Evolutionary conservation across 2,329 filamentous ascomycete species (phyloP).

Genomic region (Penicillium sp.): DNA sequence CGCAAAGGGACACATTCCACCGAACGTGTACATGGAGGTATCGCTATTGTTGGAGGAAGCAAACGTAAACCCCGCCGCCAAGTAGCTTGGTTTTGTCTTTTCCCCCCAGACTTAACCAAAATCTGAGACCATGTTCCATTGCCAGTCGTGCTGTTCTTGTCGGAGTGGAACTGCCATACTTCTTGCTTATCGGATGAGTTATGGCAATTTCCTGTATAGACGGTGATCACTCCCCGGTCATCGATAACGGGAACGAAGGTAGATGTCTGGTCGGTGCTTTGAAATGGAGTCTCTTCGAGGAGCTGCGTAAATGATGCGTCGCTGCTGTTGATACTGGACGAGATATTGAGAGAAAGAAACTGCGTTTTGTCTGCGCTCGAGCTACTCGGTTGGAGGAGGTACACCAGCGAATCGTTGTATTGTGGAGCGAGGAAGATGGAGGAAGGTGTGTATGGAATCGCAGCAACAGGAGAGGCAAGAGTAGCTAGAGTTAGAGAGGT

Average conservation of each 20-base stretch:
- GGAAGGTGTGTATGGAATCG: slow-evolving; percentile 75
- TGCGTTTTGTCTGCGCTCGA: slow-evolving; percentile 48
- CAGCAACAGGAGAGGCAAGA: slow-evolving; percentile 29
- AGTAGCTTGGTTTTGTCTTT: slow-evolving; percentile 53
- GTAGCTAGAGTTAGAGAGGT: slow-evolving; percentile 22
- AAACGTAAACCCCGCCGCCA: slow-evolving; percentile 65
- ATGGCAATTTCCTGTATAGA: slow-evolving; percentile 73
- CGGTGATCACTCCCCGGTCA: slow-evolving; percentile 66
- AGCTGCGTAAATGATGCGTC: slow-evolving; percentile 36
- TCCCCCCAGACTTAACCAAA: slow-evolving; percentile 33
- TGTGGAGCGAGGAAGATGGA: slow-evolving; percentile 61
- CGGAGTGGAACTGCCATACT: slow-evolving; percentile 67
- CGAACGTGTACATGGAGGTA: slow-evolving; percentile 66
- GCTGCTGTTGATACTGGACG: slow-evolving; percentile 54
- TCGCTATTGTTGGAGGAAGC: slow-evolving; percentile 57
- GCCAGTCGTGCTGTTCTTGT: slow-evolving; percentile 41
- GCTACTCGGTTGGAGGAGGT: slow-evolving; percentile 65
- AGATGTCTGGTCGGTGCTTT: slow-evolving; percentile 49
- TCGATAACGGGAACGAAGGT: slow-evolving; percentile 71
- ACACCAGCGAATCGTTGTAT: slow-evolving; percentile 58
- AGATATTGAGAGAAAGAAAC: slow-evolving; percentile 67
- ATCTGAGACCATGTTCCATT: slow-evolving; percentile 58
- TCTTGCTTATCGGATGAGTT: slow-evolving; percentile 50
- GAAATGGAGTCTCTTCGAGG: slow-evolving; percentile 28
- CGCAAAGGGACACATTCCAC: slow-evolving; percentile 76